Evolutionary conservation across 306 rosid species (phyloP).

Genomic region (Mucuna pruriens): DNA sequence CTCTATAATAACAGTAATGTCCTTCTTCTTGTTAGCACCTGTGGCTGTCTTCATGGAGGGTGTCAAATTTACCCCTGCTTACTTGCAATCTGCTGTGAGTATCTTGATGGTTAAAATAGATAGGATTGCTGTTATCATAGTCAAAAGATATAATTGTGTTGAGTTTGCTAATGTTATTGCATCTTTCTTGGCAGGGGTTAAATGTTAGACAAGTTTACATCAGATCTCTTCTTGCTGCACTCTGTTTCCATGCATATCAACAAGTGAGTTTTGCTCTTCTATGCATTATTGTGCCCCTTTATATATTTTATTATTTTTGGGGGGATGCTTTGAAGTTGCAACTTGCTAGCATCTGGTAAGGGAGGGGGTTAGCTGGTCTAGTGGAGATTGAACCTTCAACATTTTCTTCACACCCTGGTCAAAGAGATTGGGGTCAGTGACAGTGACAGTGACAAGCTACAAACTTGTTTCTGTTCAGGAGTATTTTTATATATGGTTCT

Average conservation of each 20-base stretch:
- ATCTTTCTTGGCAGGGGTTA: constrained; percentile 69
- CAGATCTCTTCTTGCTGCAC: constrained; percentile 93
- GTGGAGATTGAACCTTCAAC: not conserved
- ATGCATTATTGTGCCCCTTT: not conserved
- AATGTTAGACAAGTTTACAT: constrained; percentile 67
- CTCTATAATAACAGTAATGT: constrained; percentile 92
- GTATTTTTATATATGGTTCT: not conserved
- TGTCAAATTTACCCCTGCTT: constrained; percentile 84
- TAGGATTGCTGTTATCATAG: constrained; percentile 13
- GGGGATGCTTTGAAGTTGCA: constrained; percentile 25
- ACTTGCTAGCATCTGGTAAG: not conserved
- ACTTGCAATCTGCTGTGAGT: constrained; percentile 83
- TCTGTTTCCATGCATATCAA: constrained; percentile 98
- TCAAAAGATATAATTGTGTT: not conserved
- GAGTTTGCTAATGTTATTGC: constrained; percentile 17
- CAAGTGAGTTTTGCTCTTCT: constrained; percentile 64
- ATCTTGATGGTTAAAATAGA: constrained; percentile 31
- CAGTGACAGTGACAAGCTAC: too few species aligned
- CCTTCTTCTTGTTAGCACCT: constrained; percentile 86
- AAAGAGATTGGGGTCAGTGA: too few species aligned
- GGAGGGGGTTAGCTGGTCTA: not conserved
- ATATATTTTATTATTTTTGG: not conserved
- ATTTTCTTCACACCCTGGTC: not conserved
- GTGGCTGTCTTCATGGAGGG: constrained; percentile 87
- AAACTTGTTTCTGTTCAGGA: too few species aligned